phyloP scores from a whole-genome alignment of 208 protist genomes.

The Angomonas ambiguus region DNA sequence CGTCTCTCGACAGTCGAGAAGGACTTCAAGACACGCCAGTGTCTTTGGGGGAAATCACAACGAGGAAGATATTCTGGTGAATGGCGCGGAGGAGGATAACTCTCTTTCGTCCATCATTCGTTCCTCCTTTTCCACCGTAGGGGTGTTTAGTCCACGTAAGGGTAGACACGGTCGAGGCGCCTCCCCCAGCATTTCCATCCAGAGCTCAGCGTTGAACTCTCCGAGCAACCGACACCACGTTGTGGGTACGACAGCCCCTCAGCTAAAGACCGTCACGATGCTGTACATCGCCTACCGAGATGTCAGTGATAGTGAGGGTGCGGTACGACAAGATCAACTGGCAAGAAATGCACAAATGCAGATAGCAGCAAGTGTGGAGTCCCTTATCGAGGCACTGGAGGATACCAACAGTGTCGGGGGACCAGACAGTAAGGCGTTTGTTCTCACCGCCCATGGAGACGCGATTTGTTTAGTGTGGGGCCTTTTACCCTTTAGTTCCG shows the following conservation, averaged over 20 bases:
- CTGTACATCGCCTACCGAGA: conserved; percentile 67
- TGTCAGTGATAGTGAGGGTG: conserved; percentile 19
- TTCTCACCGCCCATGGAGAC: conserved; percentile 51
- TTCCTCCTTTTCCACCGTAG: conserved; percentile 21
- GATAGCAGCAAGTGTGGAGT: conserved; percentile 32
- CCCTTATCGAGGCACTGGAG: conserved; percentile 45
- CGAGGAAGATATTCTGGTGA: background rate
- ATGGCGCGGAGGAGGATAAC: background rate
- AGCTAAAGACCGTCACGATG: conserved; percentile 61
- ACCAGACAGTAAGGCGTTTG: conserved; percentile 44
- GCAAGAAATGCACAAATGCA: conserved; percentile 23
- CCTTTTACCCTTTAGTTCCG: conserved; percentile 47
- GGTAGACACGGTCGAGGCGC: conserved; percentile 5
- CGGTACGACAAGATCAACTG: background rate
- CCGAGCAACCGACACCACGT: background rate
- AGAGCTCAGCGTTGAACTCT: background rate
- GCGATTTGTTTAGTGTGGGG: conserved; percentile 64
- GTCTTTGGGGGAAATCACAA: background rate
- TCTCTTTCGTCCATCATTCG: conserved; percentile 33
- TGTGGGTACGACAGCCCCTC: conserved; percentile 23
- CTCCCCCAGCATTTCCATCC: conserved; percentile 3
- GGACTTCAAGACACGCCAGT: background rate
- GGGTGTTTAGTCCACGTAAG: conserved; percentile 17
- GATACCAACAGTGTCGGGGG: conserved; percentile 23
- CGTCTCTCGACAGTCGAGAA: background rate